Conservation (phyloP, 495 filamentous ascomycete species). For the Lasiosphaeria miniovina region DNA sequence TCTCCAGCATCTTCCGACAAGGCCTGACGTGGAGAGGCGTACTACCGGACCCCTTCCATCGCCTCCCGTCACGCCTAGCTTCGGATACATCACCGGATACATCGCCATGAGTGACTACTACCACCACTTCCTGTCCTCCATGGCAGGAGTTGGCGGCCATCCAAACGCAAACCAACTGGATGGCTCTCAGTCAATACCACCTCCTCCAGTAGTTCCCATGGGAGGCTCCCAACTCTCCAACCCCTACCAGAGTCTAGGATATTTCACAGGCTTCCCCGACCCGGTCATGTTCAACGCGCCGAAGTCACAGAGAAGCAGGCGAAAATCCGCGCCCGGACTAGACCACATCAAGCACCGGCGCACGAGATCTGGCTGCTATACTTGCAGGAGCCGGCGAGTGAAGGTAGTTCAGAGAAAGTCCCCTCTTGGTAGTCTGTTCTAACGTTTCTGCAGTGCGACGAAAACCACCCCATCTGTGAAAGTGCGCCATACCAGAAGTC, state of each 20-base stretch:
- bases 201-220: conserved; percentile 28
- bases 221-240: conserved; percentile 33
- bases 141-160: conserved; percentile 41
- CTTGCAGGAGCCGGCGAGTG: conserved; percentile 82
- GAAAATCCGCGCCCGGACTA: conserved; percentile 55
- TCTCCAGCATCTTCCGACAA: neutral
- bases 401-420: conserved; percentile 57
- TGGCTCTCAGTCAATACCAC: conserved; percentile 33
- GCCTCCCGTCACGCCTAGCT: neutral
- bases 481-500: conserved; percentile 28
- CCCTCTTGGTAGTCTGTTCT: neutral
- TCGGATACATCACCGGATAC: neutral
- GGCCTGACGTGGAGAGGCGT: neutral
- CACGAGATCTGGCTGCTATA: conserved; percentile 92
- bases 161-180: conserved; percentile 35
- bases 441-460: conserved; percentile 64
- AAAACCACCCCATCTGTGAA: conserved; percentile 82
- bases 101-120: conserved; percentile 49
- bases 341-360: conserved; percentile 92
- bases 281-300: conserved; percentile 48
- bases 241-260: conserved; percentile 44
- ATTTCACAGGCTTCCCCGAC: conserved; percentile 45
- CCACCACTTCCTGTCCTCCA: conserved; percentile 45
- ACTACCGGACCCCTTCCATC: neutral
- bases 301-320: conserved; percentile 53